Percentiles rank a stretch among this genome's conserved stretches.
phyloP scores from a whole-genome alignment of 164 flowering plant genomes.

The Dillenia turbinata region DNA sequence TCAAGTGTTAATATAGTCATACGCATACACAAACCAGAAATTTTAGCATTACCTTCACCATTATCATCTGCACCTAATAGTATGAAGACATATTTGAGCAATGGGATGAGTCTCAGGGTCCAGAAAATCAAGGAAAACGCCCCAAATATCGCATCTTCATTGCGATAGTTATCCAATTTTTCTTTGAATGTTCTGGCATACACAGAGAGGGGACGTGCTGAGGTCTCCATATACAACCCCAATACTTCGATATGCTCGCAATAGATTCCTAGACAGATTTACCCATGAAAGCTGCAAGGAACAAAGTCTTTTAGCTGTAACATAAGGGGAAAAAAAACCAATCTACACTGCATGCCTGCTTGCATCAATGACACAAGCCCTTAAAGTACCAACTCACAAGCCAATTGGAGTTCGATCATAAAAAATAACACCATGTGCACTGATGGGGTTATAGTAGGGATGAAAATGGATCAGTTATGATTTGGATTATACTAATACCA shows the following conservation, averaged over 20 bases:
- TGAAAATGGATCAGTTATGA: too few relatives aligned
- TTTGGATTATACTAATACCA: too few relatives aligned
- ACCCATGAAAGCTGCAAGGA: conserved; percentile 14
- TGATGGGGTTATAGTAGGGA: too few relatives aligned
- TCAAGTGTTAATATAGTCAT: too few relatives aligned
- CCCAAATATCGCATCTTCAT: conserved; percentile 57
- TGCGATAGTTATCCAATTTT: conserved; percentile 19
- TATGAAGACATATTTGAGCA: conserved; percentile 60
- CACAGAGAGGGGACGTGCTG: conserved; percentile 65
- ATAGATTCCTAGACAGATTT: conserved; percentile 13
- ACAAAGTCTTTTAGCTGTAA: too few relatives aligned
- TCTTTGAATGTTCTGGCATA: conserved; percentile 38
- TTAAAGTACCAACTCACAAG: too few relatives aligned
- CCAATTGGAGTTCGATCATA: too few relatives aligned
- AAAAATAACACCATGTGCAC: too few relatives aligned
- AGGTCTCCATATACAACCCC: conserved; percentile 55
- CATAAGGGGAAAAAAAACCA: too few relatives aligned
- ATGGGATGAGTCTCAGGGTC: conserved; percentile 63
- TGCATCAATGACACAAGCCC: too few relatives aligned
- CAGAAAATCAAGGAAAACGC: conserved; percentile 70
- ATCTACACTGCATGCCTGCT: too few relatives aligned
- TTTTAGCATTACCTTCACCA: conserved; percentile 75
- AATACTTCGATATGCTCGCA: conserved; percentile 55
- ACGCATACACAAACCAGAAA: conserved; percentile 5
- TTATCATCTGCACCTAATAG: conserved; percentile 69